Conservation (phyloP, 345 rosid species). For the Firmiana major region DNA sequence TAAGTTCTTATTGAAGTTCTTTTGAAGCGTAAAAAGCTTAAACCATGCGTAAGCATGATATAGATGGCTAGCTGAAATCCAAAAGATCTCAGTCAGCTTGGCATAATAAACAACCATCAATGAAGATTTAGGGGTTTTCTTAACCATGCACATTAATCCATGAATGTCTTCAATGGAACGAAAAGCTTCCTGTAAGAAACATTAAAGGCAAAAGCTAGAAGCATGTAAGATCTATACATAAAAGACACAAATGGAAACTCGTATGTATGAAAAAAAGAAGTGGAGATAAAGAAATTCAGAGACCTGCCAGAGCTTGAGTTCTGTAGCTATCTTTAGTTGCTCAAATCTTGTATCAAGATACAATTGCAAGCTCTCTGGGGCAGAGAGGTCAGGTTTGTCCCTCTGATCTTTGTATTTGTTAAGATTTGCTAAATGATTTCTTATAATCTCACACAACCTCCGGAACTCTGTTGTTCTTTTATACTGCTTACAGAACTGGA, state of each 20-base stretch:
- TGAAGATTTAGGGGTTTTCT: no score
- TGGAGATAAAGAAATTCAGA: not conserved
- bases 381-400: conserved; percentile 93
- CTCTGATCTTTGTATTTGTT: conserved; percentile 96
- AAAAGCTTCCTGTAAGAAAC: no score
- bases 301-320: conserved; percentile 96
- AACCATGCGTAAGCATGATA: no score
- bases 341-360: conserved; percentile 96
- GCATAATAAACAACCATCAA: no score
- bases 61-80: no score
- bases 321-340: conserved; percentile 94
- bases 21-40: no score
- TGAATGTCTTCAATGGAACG: no score
- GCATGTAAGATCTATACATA: not conserved
- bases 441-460: conserved; percentile 90
- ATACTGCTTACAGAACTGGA: conserved; percentile 97
- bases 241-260: not conserved
- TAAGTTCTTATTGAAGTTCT: no score
- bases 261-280: not conserved
- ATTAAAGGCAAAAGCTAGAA: not conserved
- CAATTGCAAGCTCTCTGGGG: conserved; percentile 90
- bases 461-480: conserved; percentile 92
- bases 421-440: conserved; percentile 86
- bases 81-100: no score
- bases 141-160: no score